Base-by-base conservation (phyloP, 108 stramenopile genomes). In the Fragilaria radians region DNA sequence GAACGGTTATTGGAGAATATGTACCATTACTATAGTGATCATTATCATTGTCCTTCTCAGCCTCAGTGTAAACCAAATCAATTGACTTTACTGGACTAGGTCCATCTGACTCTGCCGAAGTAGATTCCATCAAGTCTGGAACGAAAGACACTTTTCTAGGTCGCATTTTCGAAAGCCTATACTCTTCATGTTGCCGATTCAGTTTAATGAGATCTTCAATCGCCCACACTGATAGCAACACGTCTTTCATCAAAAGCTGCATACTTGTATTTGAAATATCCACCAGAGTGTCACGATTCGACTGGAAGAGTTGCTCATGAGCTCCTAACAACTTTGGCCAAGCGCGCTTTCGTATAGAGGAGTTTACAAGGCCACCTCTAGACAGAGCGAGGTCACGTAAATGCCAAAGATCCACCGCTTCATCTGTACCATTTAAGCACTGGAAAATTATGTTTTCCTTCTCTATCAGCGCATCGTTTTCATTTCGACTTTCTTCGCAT, bases 361-460 rank as follows among this genome's bases (percentile, higher is more conserved):
- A 30, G 49, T 42, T 33, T 2, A 62, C 24, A 9, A 81, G 52
- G 21, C 80, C 80, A 19, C 75, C 80, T 30, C 68, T 65, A 11
- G 59, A 54, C 46, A 76, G 52, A 28, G 80, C 71, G 22, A 81
- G 49, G 31, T 76, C 74, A 46, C 75, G 52, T 23, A 76, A 32
- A 34, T 76, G 59, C 80, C 79, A 80, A 3, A 67, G 31, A 56
- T 80, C 49, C 9, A 80, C 73, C 1, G 61, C 33, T 24, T 33
- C 32, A 19, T 57, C 32, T 33, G 54, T n/a, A 3, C 53, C 5
- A 52, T 52, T 28, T 57, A 77, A 53, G 54, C 70, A 71, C 2
- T 11, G 0, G 50, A 59, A 42, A 47, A 77, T 77, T 5, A 52
- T 30, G 28, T 60, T 29, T 18, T 22, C 31, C 46, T 75, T 75